These are phyloP conservation scores for Calonectria pseudoreteaudii DNA, from an alignment of 2,329 filamentous ascomycete species.

Conservation along the genomic window DNA sequence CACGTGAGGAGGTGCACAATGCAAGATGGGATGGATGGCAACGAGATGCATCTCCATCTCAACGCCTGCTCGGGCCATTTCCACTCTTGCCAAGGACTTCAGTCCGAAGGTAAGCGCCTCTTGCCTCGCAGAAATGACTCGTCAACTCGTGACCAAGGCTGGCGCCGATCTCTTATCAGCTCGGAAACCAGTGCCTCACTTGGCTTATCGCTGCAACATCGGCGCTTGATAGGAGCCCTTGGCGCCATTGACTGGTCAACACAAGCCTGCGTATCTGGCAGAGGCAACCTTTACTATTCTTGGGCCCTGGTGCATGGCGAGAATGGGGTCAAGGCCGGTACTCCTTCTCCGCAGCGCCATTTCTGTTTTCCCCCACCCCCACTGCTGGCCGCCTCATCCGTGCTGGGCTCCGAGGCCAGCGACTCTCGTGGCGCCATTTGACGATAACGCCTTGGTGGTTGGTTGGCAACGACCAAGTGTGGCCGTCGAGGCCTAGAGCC, in stretches of 20 bases:
- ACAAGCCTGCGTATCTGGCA: background rate
- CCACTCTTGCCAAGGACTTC: background rate
- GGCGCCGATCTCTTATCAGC: background rate
- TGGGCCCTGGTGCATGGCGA: background rate
- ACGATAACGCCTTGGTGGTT: conserved; percentile 6
- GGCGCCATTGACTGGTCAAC: background rate
- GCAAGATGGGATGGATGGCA: background rate
- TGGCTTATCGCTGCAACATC: conserved; percentile 11
- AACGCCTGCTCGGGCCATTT: background rate
- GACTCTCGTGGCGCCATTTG: background rate
- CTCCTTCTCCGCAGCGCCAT: background rate
- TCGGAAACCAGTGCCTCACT: background rate
- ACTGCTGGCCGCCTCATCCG: conserved; percentile 11
- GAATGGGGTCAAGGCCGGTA: conserved; percentile 5
- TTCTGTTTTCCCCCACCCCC: conserved; percentile 13
- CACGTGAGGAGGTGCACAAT: background rate
- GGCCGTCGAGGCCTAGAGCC: background rate
- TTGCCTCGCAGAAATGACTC: conserved; percentile 2
- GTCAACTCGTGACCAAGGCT: background rate
- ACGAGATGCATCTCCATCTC: background rate
- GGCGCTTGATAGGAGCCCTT: background rate
- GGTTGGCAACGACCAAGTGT: background rate
- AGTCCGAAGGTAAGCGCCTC: conserved; percentile 5
- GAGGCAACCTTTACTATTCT: conserved; percentile 5
- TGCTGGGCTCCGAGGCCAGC: background rate